phyloP scores from a whole-genome alignment of 805 yeast species.

The Yamadazyma philogaea region DNA sequence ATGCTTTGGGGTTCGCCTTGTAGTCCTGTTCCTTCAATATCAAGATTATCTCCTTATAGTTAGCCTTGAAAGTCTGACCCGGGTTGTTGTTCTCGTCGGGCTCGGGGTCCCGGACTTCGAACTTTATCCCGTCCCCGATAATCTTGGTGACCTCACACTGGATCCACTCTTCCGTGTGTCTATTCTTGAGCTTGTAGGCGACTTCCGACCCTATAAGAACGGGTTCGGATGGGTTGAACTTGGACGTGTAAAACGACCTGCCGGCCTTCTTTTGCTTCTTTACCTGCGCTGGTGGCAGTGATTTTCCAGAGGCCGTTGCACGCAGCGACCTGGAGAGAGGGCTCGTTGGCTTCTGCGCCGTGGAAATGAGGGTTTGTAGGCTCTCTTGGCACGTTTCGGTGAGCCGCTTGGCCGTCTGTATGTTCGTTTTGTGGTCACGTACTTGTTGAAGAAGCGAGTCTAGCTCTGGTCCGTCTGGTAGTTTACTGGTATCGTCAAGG shows the following conservation, averaged over 20 bases:
- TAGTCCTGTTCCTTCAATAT: conserved; percentile 48
- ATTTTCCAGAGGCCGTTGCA: conserved; percentile 7
- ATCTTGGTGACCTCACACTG: conserved; percentile 86
- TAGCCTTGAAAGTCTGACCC: conserved; percentile 81
- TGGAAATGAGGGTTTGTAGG: conserved; percentile 43
- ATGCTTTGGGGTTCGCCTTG: conserved; percentile 12
- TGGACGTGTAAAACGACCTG: conserved; percentile 48
- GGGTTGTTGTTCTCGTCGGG: conserved; percentile 92
- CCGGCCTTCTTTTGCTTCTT: conserved; percentile 30
- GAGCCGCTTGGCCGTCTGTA: conserved; percentile 46
- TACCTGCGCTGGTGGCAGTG: conserved; percentile 6
- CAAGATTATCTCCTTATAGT: conserved; percentile 71
- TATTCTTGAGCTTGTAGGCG: conserved; percentile 72
- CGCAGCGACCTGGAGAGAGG: background rate
- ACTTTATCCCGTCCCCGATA: conserved; percentile 66
- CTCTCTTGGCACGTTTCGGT: conserved; percentile 43
- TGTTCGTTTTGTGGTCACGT: conserved; percentile 53
- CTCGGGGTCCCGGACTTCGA: conserved; percentile 95
- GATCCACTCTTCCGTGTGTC: conserved; percentile 90
- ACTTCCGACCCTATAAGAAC: conserved; percentile 73
- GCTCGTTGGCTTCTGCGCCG: conserved; percentile 18
- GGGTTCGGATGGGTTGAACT: conserved; percentile 58
- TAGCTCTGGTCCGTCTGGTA: conserved; percentile 38
- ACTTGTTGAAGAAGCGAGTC: conserved; percentile 39
- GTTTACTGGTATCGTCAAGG: conserved; percentile 18